Evolutionary conservation across 768 basidiomycete species (phyloP), one percentile per base, ranked within the genome.

Genomic region (Lactarius evosmus): DNA sequence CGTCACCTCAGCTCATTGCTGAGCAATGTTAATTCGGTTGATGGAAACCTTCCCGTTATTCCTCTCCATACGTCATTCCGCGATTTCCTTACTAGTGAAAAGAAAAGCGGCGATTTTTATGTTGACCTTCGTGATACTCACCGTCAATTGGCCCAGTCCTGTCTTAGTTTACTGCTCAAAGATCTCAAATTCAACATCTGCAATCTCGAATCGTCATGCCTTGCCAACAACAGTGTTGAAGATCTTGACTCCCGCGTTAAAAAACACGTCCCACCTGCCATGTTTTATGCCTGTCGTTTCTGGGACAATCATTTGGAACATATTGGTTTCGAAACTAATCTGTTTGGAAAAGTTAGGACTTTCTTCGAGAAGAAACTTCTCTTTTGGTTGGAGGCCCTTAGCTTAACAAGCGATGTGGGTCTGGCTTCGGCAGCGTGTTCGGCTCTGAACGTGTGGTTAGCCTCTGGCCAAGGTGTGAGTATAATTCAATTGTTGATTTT

Each of bases 311-410:
- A 56, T 22, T 32, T 56, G 7, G 30, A 32, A 56, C 3, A 32
- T 5, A 8, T 56, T 33, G 17, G 29, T 38, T 56, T 56, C 30
- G 32, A 33, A 4, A 3, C 7, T 17, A 22, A 56, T 33, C 54
- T 56, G 8, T 33, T 33, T 22, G 17, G 4, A 11, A 33, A 38
- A 34, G 8, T 56, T n/a, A 4, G 30, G 16, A 16, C 14, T 3
- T 32, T 56, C 19, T 56, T 56, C 30, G 30, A 56, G 54, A 38
- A 3, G 11, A 56, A 56, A 22, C 33, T 56, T 33, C n/a, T 33
- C 6, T 56, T 56, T 32, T 56, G 54, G 54, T 19, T 56, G 3
- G 54, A 56, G 19, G 54, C 25, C 7, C 54, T 56, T 33, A 56
- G 54, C 22, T 6, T 38, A 11, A 38, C 22, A 12, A 30, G 54